Percentiles rank a stretch among this genome's conserved stretches.
These are phyloP conservation scores for Tephrocybe sp. DNA, from an alignment of 768 basidiomycete genomes.

Conservation along the genomic window DNA sequence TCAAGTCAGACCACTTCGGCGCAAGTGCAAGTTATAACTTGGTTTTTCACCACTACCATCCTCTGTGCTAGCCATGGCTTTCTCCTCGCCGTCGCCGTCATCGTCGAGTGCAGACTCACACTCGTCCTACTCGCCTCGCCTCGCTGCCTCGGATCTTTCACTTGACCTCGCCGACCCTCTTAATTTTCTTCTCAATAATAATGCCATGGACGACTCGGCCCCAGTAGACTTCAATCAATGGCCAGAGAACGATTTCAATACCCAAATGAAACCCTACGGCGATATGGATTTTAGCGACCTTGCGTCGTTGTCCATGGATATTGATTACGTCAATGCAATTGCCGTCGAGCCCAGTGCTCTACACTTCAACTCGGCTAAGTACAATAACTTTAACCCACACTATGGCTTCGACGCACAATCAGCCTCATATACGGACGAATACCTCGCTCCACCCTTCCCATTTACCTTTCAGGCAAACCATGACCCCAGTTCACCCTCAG, in stretches of 20 bases:
- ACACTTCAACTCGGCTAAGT: no score
- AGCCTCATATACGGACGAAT: slow-evolving; percentile 20
- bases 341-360: slow-evolving; percentile 66
- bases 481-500: slow-evolving; percentile 27
- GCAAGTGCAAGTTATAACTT: neutral
- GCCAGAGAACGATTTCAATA: slow-evolving; percentile 32
- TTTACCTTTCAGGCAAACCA: slow-evolving; percentile 39
- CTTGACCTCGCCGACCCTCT: slow-evolving; percentile 60
- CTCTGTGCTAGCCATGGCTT: slow-evolving; percentile 7
- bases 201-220: slow-evolving; percentile 35
- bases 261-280: slow-evolving; percentile 30
- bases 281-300: slow-evolving; percentile 45
- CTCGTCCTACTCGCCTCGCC: slow-evolving; percentile 20
- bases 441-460: slow-evolving; percentile 31
- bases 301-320: slow-evolving; percentile 47
- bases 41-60: slow-evolving; percentile 6
- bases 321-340: slow-evolving; percentile 60
- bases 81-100: slow-evolving; percentile 17
- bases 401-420: slow-evolving; percentile 27
- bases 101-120: slow-evolving; percentile 18
- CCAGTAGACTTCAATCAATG: slow-evolving; percentile 60
- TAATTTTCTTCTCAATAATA: slow-evolving; percentile 54
- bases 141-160: slow-evolving; percentile 42
- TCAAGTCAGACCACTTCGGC: slow-evolving; percentile 16
- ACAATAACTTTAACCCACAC: slow-evolving; percentile 24